Evolutionary conservation across 2,329 filamentous ascomycete species (phyloP).

Genomic region (Xylaria sp.): DNA sequence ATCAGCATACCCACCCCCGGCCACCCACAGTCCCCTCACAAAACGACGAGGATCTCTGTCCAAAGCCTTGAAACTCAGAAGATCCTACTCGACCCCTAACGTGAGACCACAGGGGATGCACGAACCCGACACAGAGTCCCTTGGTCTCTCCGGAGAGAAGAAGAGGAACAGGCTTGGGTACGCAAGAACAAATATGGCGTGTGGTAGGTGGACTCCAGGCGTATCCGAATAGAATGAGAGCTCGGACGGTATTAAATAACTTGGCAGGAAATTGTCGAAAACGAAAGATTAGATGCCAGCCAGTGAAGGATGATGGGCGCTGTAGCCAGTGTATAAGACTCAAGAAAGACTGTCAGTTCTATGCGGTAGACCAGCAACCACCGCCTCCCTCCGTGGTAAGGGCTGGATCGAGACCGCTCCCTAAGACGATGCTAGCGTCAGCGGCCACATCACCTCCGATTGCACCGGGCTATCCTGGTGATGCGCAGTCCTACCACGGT

Average conservation of each 20-base stretch:
- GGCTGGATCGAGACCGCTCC: slow-evolving; percentile 48
- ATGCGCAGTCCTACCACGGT: slow-evolving; percentile 56
- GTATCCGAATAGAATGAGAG: slow-evolving; percentile 11
- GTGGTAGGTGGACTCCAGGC: slow-evolving; percentile 72
- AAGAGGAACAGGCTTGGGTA: slow-evolving; percentile 92
- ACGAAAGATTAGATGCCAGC: slow-evolving; percentile 91
- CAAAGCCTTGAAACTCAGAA: slow-evolving; percentile 56
- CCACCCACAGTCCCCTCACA: slow-evolving; percentile 47
- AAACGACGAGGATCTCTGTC: slow-evolving; percentile 53
- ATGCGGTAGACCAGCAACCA: slow-evolving; percentile 81
- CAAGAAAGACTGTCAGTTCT: slow-evolving; percentile 94
- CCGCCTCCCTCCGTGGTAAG: slow-evolving; percentile 54
- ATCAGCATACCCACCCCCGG: slow-evolving; percentile 46
- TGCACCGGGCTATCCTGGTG: slow-evolving; percentile 50
- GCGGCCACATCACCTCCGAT: slow-evolving; percentile 27
- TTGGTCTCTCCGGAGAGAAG: slow-evolving; percentile 59
- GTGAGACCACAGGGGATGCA: slow-evolving; percentile 55
- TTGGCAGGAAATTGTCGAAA: slow-evolving; percentile 83
- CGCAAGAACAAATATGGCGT: slow-evolving; percentile 93
- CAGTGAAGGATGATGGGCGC: slow-evolving; percentile 77
- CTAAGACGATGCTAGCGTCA: slow-evolving; percentile 28
- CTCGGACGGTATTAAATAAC: slow-evolving; percentile 32
- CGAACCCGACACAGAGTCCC: slow-evolving; percentile 49
- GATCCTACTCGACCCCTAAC: slow-evolving; percentile 62
- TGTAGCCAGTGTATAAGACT: slow-evolving; percentile 94